Percentiles rank a stretch among this genome's conserved stretches.
Conservation (phyloP, 2,329 filamentous ascomycete species). For the Cordyceps farinosa region DNA sequence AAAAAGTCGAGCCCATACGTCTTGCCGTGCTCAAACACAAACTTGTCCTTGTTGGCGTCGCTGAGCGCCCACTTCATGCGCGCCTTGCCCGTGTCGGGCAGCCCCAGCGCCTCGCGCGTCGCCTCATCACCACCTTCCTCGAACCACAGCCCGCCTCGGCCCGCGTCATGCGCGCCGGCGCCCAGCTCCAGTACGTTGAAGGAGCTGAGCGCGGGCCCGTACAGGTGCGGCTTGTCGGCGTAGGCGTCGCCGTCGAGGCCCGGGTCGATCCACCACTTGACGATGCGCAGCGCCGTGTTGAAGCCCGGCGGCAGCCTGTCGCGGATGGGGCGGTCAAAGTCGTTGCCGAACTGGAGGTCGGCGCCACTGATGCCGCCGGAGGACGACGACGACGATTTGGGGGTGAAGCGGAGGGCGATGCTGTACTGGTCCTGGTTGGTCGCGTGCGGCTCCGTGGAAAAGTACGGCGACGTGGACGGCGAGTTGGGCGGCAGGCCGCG, state of each 20-base stretch:
- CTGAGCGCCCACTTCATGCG: conserved; percentile 59
- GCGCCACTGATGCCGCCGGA: conserved; percentile 56
- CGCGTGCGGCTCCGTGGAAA: conserved; percentile 64
- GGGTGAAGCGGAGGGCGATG: conserved; percentile 74
- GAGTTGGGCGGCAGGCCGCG: conserved; percentile 68
- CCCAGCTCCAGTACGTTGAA: conserved; percentile 77
- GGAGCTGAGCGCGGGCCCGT: conserved; percentile 74
- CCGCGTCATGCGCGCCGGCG: conserved; percentile 42
- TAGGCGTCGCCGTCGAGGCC: conserved; percentile 87
- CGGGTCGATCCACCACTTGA: conserved; percentile 88
- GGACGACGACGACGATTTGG: conserved; percentile 30
- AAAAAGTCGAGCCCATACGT: conserved; percentile 67
- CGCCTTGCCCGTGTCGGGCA: conserved; percentile 49
- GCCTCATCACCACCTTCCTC: conserved; percentile 63
- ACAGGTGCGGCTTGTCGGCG: conserved; percentile 80
- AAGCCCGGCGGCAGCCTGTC: conserved; percentile 85
- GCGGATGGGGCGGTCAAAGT: conserved; percentile 88
- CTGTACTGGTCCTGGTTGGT: conserved; percentile 74
- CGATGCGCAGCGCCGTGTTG: conserved; percentile 75
- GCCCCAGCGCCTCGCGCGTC: conserved; percentile 43
- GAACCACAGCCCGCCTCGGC: conserved; percentile 53
- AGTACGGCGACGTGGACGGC: conserved; percentile 71
- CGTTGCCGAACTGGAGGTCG: conserved; percentile 88
- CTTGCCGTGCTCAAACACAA: conserved; percentile 52
- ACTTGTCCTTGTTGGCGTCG: conserved; percentile 46